These are phyloP conservation scores for Ramaria sp. DNA, from an alignment of 768 basidiomycete genomes.

Conservation along the genomic window DNA sequence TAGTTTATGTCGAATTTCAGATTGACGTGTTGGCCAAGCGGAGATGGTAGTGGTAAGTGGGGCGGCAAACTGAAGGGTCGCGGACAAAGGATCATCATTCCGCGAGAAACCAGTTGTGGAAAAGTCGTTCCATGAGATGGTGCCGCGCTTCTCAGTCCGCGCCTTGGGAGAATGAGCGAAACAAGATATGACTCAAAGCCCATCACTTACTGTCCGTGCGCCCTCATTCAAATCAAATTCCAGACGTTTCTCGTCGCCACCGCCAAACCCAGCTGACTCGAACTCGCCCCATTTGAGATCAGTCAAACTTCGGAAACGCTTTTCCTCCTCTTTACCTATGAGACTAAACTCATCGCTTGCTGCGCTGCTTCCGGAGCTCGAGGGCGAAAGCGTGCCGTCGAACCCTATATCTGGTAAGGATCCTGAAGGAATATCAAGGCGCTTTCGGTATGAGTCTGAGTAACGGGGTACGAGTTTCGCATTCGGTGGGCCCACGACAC, in stretches of 20 bases:
- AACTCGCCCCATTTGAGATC: slow-evolving; percentile 92
- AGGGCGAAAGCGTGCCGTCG: slow-evolving; percentile 24
- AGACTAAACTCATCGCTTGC: slow-evolving; percentile 20
- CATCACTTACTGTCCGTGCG: slow-evolving; percentile 51
- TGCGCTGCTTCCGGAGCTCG: slow-evolving; percentile 20
- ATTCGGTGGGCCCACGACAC: slow-evolving; percentile 44
- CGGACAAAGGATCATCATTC: slow-evolving; percentile 59
- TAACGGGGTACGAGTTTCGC: slow-evolving; percentile 51
- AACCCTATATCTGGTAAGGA: slow-evolving; percentile 40
- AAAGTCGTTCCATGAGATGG: slow-evolving; percentile 88
- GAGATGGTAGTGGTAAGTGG: slow-evolving; percentile 48
- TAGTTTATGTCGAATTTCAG: slow-evolving; percentile 64
- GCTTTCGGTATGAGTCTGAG: slow-evolving; percentile 64
- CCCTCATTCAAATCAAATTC: slow-evolving; percentile 90
- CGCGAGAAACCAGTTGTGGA: slow-evolving; percentile 75
- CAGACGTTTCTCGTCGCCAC: slow-evolving; percentile 50
- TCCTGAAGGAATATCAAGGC: slow-evolving; percentile 54
- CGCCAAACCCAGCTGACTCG: slow-evolving; percentile 71
- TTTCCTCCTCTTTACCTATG: slow-evolving; percentile 33
- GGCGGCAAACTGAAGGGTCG: slow-evolving; percentile 70
- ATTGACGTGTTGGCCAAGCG: slow-evolving; percentile 64
- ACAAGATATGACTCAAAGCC: slow-evolving; percentile 14
- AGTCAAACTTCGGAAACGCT: slow-evolving; percentile 68
- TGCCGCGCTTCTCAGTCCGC: slow-evolving; percentile 62
- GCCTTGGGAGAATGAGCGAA: slow-evolving; percentile 29